Evolutionary conservation across 352 stramenopile genomes (phyloP).

Genomic region (Phytophthora rubi): DNA sequence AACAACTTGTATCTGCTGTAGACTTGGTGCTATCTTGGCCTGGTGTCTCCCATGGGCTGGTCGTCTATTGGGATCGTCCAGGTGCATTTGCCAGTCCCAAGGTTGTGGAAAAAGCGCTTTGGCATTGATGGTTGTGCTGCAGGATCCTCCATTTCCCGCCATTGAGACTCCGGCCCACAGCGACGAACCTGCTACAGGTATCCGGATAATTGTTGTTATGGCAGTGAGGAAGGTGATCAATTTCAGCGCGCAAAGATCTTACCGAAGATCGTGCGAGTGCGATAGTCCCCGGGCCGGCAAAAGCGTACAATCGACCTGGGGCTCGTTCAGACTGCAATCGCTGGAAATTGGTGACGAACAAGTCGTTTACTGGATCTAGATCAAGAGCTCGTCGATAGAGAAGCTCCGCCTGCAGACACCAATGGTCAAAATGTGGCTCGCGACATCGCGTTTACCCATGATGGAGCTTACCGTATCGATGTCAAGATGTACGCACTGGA

Average conservation of each 20-base stretch:
- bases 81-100: slow-evolving; percentile 41
- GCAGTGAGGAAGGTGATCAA: background rate
- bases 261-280: slow-evolving; percentile 47
- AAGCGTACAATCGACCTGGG: slow-evolving; percentile 54
- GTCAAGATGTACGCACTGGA: slow-evolving; percentile 62
- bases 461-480: slow-evolving; percentile 52
- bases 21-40: background rate
- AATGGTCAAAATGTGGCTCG: background rate
- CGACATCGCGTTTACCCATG: background rate
- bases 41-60: background rate
- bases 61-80: slow-evolving; percentile 39
- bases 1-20: slow-evolving; percentile 16
- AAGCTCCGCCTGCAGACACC: slow-evolving; percentile 50
- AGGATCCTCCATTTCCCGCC: slow-evolving; percentile 59
- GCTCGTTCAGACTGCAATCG: slow-evolving; percentile 60
- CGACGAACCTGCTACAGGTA: slow-evolving; percentile 32
- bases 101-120: slow-evolving; percentile 54
- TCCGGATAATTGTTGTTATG: background rate
- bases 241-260: background rate
- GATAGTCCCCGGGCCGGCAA: slow-evolving; percentile 59
- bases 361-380: slow-evolving; percentile 51
- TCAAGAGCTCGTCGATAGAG: slow-evolving; percentile 75
- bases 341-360: slow-evolving; percentile 65
- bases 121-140: slow-evolving; percentile 29
- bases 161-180: slow-evolving; percentile 23